Percentiles rank a stretch among this genome's conserved stretches.
Evolutionary conservation across 2,329 filamentous ascomycete genomes (phyloP).

Genomic region (Xylaria sp.): DNA sequence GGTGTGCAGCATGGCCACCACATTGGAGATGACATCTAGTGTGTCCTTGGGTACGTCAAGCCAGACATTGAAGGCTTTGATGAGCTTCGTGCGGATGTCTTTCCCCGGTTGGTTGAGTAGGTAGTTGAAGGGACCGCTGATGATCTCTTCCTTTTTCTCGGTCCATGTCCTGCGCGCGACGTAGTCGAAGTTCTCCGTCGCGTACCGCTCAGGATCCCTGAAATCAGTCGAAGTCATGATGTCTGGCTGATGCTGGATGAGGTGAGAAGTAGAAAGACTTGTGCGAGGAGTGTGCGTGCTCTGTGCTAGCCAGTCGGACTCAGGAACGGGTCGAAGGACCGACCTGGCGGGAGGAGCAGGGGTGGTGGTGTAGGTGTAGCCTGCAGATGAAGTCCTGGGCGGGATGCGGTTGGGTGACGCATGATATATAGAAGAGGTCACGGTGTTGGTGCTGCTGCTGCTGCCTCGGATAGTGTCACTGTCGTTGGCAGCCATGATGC

Average conservation of each 20-base stretch:
- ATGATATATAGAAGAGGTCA: constrained; percentile 43
- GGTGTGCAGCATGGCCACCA: constrained; percentile 87
- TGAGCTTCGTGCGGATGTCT: constrained; percentile 83
- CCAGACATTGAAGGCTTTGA: constrained; percentile 84
- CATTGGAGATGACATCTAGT: constrained; percentile 79
- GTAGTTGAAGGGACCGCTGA: constrained; percentile 84
- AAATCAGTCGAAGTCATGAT: constrained; percentile 55
- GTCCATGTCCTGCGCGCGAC: constrained; percentile 69
- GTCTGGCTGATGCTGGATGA: constrained; percentile 50
- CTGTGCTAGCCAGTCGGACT: constrained; percentile 70
- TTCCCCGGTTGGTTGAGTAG: constrained; percentile 83
- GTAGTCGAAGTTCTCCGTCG: constrained; percentile 66
- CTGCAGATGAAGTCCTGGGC: constrained; percentile 76
- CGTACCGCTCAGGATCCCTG: constrained; percentile 64
- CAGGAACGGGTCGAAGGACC: constrained; percentile 66
- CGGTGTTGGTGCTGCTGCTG: neutral
- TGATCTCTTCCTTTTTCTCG: constrained; percentile 78
- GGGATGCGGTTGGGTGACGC: constrained; percentile 75
- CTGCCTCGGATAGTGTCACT: constrained; percentile 13
- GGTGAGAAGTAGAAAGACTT: constrained; percentile 42
- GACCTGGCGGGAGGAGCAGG: constrained; percentile 51
- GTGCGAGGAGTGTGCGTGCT: constrained; percentile 50
- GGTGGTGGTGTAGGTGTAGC: constrained; percentile 56
- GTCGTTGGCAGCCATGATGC: constrained; percentile 39
- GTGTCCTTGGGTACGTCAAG: constrained; percentile 77